Conservation (phyloP, 1,139 yeast species). For the Candida sp. region DNA sequence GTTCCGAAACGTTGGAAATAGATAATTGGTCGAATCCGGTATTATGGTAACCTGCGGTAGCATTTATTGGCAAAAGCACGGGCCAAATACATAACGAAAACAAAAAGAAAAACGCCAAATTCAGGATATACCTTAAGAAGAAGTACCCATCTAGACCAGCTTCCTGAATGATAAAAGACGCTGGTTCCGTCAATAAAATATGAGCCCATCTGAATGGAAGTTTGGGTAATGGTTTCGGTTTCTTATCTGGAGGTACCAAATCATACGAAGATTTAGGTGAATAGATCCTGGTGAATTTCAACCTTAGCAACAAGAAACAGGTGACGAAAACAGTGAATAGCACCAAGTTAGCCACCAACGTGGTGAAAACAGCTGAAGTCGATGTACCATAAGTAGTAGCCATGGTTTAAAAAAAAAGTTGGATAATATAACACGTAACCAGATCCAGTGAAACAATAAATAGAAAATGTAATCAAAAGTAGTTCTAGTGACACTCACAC, state of each 20-base stretch:
- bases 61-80: constrained; percentile 63
- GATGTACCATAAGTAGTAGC: constrained; percentile 41
- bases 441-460: no score
- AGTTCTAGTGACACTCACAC: no score
- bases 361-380: constrained; percentile 61
- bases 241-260: constrained; percentile 56
- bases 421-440: no score
- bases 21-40: constrained; percentile 78
- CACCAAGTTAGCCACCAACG: constrained; percentile 53
- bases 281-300: constrained; percentile 59
- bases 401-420: constrained; percentile 5
- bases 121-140: constrained; percentile 54
- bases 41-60: constrained; percentile 50
- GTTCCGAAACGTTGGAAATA: constrained; percentile 62
- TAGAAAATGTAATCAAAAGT: no score
- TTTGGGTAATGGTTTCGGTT: constrained; percentile 58
- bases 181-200: constrained; percentile 56
- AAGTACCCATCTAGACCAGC: constrained; percentile 77
- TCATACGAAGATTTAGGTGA: constrained; percentile 62
- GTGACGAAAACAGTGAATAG: constrained; percentile 52
- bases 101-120: constrained; percentile 42
- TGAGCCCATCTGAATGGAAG: constrained; percentile 65
- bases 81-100: constrained; percentile 45
- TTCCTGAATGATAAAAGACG: constrained; percentile 63
- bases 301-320: constrained; percentile 51